Evolutionary conservation across 78 protist genomes (phyloP).

Genomic region (Dictyostelium discoideum): DNA sequence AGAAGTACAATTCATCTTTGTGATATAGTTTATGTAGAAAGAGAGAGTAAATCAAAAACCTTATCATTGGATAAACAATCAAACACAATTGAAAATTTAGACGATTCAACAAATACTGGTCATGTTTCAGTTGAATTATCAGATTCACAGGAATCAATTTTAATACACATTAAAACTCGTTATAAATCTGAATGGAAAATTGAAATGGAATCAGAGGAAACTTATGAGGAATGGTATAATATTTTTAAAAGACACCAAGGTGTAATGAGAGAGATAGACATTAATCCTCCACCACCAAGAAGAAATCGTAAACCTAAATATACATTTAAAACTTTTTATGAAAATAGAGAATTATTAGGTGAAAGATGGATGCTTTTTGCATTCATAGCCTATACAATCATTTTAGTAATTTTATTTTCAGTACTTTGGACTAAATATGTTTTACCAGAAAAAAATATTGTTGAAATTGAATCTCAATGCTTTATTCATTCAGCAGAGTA

Average conservation of each 20-base stretch:
- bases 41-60: neutral
- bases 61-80: neutral
- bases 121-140: neutral
- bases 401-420: conserved; percentile 9
- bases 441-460: conserved; percentile 34
- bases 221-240: conserved; percentile 13
- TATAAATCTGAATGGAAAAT: conserved; percentile 1
- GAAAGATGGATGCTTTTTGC: conserved; percentile 34
- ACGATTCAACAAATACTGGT: neutral
- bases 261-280: conserved; percentile 24
- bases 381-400: neutral
- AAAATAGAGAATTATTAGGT: conserved; percentile 10
- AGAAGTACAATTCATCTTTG: conserved; percentile 27
- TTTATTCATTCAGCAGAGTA: conserved; percentile 15
- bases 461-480: conserved; percentile 2
- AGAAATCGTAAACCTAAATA: neutral
- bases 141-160: neutral
- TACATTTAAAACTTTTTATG: conserved; percentile 9
- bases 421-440: conserved; percentile 35
- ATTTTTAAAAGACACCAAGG: conserved; percentile 31
- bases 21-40: conserved; percentile 39
- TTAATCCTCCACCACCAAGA: conserved; percentile 32
- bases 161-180: neutral
- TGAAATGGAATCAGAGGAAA: neutral
- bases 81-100: neutral